A percentile compares a stretch with the other conserved stretches of the same genome.
These are phyloP conservation scores for Exobasidium rhododendri DNA, from an alignment of 1,284 basidiomycete genomes.

Conservation along the genomic window DNA sequence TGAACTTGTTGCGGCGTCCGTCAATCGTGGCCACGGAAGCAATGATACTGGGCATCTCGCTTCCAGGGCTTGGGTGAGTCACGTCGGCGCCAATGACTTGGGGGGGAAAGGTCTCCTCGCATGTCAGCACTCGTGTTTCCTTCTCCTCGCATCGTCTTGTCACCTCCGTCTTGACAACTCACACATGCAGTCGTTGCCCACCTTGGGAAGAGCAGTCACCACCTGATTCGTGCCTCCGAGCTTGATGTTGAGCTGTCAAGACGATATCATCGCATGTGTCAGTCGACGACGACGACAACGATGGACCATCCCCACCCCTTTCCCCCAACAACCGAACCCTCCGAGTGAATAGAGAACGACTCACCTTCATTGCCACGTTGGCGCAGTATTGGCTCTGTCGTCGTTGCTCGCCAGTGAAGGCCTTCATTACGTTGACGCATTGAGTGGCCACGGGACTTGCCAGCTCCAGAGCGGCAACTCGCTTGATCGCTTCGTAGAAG, in stretches of 20 bases:
- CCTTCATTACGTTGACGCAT: slow-evolving; percentile 43
- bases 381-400: slow-evolving; percentile 57
- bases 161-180: no score
- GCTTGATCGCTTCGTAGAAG: slow-evolving; percentile 57
- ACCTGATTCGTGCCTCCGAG: slow-evolving; percentile 58
- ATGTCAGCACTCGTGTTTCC: no score
- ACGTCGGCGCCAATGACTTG: slow-evolving; percentile 56
- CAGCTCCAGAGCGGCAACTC: slow-evolving; percentile 48
- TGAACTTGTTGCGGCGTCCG: slow-evolving; percentile 54
- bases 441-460: slow-evolving; percentile 53
- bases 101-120: background rate
- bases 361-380: slow-evolving; percentile 51
- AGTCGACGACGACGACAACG: no score
- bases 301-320: no score
- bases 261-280: slow-evolving; percentile 11
- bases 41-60: slow-evolving; percentile 58
- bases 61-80: slow-evolving; percentile 45
- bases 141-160: no score
- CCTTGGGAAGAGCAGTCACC: slow-evolving; percentile 40
- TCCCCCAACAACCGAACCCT: no score
- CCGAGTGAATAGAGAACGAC: no score
- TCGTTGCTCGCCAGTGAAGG: slow-evolving; percentile 27
- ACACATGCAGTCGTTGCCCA: slow-evolving; percentile 52
- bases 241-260: slow-evolving; percentile 54
- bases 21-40: slow-evolving; percentile 57